Evolutionary conservation across 805 yeast genomes (phyloP).

Genomic region (Nakazawaea wyomingensis): DNA sequence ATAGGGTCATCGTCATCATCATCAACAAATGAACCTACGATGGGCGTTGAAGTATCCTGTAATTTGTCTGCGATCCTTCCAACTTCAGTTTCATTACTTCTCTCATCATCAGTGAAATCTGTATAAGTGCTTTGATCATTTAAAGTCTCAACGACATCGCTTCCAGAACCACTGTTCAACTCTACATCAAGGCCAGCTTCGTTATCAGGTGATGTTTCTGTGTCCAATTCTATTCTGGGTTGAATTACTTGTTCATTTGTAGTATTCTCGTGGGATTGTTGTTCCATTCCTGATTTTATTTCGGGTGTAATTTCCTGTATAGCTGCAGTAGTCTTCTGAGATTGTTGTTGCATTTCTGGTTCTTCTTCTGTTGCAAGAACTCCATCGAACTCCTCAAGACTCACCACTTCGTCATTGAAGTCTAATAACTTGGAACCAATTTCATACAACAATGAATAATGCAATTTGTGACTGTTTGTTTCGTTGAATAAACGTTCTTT

Average conservation of each 20-base stretch:
- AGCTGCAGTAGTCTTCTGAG: no score
- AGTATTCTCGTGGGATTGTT: no score
- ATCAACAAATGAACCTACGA: constrained; percentile 12
- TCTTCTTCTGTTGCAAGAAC: constrained; percentile 15
- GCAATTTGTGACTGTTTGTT: constrained; percentile 34
- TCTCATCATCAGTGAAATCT: neutral
- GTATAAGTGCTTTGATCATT: neutral
- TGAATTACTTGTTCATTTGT: no score
- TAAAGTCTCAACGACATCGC: no score
- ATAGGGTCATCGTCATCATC: constrained; percentile 9
- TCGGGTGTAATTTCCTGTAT: no score
- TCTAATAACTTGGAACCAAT: constrained; percentile 16
- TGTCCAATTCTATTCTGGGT: no score
- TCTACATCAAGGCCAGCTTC: no score
- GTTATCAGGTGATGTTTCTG: no score
- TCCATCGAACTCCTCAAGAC: constrained; percentile 10
- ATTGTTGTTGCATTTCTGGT: no score
- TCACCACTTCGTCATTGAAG: constrained; percentile 16
- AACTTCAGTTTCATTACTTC: neutral
- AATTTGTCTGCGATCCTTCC: neutral
- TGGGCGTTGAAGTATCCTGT: neutral
- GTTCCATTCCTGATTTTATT: no score
- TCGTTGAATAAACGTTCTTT: constrained; percentile 31
- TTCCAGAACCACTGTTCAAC: no score
- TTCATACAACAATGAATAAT: constrained; percentile 36